Evolutionary conservation across 192 early-diverging fungal genomes (phyloP), one percentile per base, ranked within the genome.

Genomic region (Coemansia pectinata): DNA sequence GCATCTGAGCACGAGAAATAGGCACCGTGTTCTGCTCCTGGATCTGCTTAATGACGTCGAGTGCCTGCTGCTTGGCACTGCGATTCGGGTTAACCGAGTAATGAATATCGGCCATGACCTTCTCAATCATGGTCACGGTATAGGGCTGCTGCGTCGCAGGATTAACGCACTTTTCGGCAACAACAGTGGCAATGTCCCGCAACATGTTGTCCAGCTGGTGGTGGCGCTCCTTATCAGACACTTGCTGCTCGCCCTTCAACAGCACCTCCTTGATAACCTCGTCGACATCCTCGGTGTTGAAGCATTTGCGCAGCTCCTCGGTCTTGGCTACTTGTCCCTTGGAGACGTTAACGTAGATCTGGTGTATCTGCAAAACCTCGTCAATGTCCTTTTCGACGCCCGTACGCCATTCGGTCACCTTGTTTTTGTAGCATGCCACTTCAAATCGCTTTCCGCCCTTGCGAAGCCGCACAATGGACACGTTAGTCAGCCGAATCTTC

Each of bases 401-500:
- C 23, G 85, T 94, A 42, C 96, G 86, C 95, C 95, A 98, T 80
- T 99, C 96, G 65, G 93, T 81, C 36, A 97, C 96, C 78, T 99
- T 98, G 87, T 98, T 99, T 77, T 97, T 98, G 85, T 98, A 99
- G 79, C 94, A 97, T 11, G 98, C 98, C 42, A 99, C 88, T 76
- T 99, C 98, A 68, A 98, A 99, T 36, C 98, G 90, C 79, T 96
- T 97, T 42, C 98, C 98, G 33, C 95, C 96, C 83, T 96, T 98
- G 70, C 93, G 92, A 65, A 98, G 84, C 44, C 95, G 92, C 17
- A 99, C 98, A 40, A 98, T 77, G 8, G 96, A 96, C 53, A 99
- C 96, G 74, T 99, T 99, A 52, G 97, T 98, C 47, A 99, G 84
- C 59, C 91, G 91, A 69, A 88, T 85, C 44, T 84, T 77, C 9